Conservation (phyloP, 2,329 filamentous ascomycete species). For the Penicillium capsulatum region DNA sequence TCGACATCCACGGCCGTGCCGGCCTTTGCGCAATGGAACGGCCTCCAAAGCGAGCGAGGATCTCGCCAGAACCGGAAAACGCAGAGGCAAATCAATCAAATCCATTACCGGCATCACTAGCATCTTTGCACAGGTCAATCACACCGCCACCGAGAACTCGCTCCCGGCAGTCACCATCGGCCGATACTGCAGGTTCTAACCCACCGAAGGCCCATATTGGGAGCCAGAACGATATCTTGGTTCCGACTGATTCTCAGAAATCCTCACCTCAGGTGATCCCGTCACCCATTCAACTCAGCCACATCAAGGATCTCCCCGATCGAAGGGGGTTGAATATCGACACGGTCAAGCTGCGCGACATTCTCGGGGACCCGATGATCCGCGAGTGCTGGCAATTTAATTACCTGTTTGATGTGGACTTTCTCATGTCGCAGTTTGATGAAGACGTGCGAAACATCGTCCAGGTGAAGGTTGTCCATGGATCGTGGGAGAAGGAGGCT, state of each 20-base stretch:
- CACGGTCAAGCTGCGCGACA: constrained; percentile 60
- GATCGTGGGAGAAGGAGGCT: constrained; percentile 66
- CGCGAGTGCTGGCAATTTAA: constrained; percentile 58
- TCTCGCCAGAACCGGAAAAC: constrained; percentile 2
- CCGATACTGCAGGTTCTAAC: constrained; percentile 4
- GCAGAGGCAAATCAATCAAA: background rate
- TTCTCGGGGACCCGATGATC: constrained; percentile 71
- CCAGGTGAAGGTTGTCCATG: constrained; percentile 58
- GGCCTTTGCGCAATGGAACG: constrained; percentile 11
- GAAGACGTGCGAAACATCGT: constrained; percentile 51
- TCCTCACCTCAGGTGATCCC: constrained; percentile 1
- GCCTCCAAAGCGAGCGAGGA: constrained; percentile 13
- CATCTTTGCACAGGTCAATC: constrained; percentile 14
- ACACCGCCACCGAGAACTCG: constrained; percentile 13
- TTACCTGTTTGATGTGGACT: constrained; percentile 55
- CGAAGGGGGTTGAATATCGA: constrained; percentile 57
- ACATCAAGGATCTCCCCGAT: constrained; percentile 60
- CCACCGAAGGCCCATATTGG: background rate
- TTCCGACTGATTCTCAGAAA: background rate
- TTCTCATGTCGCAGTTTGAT: constrained; percentile 58
- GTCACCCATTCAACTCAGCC: constrained; percentile 70
- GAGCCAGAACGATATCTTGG: background rate
- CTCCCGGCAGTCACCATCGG: background rate
- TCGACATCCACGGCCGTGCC: background rate
- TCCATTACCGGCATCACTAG: constrained; percentile 5